Base-by-base conservation (phyloP, 352 stramenopile species). In the Pythium pyrilobum region DNA sequence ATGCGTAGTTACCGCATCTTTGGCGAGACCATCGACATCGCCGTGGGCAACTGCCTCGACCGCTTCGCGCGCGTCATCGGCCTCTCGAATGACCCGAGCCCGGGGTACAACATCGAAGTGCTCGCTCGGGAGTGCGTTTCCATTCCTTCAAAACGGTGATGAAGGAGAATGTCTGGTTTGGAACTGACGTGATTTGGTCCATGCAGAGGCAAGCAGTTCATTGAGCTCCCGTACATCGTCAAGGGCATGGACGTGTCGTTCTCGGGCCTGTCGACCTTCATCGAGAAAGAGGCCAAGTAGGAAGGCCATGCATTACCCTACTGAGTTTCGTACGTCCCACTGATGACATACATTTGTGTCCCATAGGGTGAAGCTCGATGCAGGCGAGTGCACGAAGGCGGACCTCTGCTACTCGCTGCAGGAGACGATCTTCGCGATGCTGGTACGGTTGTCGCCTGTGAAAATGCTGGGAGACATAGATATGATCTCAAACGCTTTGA, bases 221-320 rank as follows among this genome's bases (percentile, higher is more conserved):
- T 99, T 44, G 90, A 98, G 40, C 74, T 99, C 20, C 97, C 97
- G 5, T 99, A 99, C 74, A 96, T 97, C 37, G 96, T 99, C 29
- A 99, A 97, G 60, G 97, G 97, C 20, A 99, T 99, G 97, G 97
- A 99, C 67, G 96, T 99, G 9, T 98, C 90, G 34, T 99, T 99
- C 73, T 97, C 87, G 1, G 97, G 97, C 18, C 85, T 99, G 27
- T 92, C 98, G 18, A 99, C 96, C 1, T 97, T 91, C 56, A 96
- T 99, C 29, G 96, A 99, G 51, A 96, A 96, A 59, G 78, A 95
- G 51, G 86, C 81, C 57, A 96, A 87, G 79, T 92, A 73, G 16
- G 71, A 59, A 9, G 4, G 21, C 1, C 11, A 5, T 34, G 9
- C 41, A n/a, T n/a, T n/a, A n/a, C n/a, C n/a, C n/a, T n/a, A n/a